Percentiles rank a stretch among this genome's conserved stretches.
Conservation (phyloP, 208 protist species). For the Trichomonas tenax region DNA sequence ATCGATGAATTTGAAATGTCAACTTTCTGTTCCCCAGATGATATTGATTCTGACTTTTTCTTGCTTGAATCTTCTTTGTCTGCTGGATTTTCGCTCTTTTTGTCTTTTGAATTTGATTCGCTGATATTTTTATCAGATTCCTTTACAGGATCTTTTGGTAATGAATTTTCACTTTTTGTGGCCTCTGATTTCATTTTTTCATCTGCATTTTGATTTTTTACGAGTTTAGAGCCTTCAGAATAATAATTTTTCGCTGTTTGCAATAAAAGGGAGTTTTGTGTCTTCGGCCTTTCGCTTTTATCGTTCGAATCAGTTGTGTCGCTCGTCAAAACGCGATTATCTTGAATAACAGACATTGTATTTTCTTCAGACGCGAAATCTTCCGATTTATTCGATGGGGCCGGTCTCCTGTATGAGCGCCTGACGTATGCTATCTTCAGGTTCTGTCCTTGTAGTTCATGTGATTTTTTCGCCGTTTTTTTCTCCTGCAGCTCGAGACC, state of each 20-base stretch:
- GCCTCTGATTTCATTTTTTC: not conserved
- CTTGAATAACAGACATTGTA: not conserved
- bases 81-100: not conserved
- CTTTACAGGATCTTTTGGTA: too few relatives aligned
- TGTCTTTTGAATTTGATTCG: not conserved
- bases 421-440: not conserved
- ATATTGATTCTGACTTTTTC: not conserved
- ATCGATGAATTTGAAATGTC: not conserved
- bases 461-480: not conserved
- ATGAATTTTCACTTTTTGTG: not conserved
- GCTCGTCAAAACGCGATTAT: not conserved
- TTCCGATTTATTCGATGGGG: not conserved
- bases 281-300: not conserved
- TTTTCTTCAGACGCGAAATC: not conserved
- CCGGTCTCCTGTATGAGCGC: not conserved
- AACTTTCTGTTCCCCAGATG: not conserved
- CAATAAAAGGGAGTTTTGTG: not conserved
- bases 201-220: not conserved
- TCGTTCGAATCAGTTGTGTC: not conserved
- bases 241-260: not conserved
- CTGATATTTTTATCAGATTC: too few relatives aligned
- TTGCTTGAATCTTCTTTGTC: not conserved
- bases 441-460: not conserved
- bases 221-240: not conserved
- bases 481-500: not conserved